Conservation (phyloP, 441 rosid genomes). For the Gossypium davidsonii region DNA sequence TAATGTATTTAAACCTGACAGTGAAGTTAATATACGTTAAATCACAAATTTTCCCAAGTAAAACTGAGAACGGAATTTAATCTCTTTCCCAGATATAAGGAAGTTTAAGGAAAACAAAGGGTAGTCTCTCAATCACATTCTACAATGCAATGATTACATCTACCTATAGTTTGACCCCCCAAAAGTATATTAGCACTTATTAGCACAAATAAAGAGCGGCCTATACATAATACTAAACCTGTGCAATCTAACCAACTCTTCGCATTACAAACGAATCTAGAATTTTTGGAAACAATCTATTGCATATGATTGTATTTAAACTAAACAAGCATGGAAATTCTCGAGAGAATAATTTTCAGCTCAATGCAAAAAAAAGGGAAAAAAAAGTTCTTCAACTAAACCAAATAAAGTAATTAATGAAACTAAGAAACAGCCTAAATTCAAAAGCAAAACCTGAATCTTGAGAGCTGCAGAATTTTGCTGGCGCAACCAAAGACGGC, state of each 20-base stretch:
- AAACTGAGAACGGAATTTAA: neutral
- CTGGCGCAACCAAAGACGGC: conserved; percentile 62
- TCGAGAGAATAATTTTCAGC: neutral
- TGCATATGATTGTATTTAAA: neutral
- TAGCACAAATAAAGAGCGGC: neutral
- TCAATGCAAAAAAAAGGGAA: neutral
- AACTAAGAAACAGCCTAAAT: neutral
- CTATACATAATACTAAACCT: neutral
- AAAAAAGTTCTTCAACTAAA: neutral
- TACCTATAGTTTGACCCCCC: neutral
- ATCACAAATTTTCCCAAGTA: neutral
- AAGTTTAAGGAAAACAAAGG: neutral
- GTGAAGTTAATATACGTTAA: neutral
- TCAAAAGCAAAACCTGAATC: conserved; percentile 58
- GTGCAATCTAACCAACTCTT: neutral
- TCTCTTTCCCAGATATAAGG: neutral
- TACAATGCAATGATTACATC: neutral
- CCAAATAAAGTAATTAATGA: neutral
- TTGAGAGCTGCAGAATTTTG: conserved; percentile 73
- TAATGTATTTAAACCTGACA: neutral
- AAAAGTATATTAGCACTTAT: neutral
- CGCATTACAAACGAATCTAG: neutral
- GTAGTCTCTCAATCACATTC: neutral
- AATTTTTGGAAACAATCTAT: neutral
- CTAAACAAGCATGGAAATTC: neutral